phyloP scores from a whole-genome alignment of 495 filamentous ascomycete species.

The Chaetomium fimeti region DNA sequence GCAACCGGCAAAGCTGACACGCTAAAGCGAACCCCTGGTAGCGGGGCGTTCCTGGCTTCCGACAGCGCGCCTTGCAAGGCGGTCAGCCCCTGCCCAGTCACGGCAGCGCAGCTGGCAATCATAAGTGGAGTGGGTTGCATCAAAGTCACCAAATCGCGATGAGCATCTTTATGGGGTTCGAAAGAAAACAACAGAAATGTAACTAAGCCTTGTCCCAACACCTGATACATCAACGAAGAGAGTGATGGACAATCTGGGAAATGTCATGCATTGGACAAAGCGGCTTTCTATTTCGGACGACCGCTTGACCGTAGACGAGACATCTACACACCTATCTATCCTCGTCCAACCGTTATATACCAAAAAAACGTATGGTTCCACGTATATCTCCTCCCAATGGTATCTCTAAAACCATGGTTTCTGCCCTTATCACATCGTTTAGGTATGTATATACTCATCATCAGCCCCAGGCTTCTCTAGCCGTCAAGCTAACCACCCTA shows the following conservation, averaged over 20 bases:
- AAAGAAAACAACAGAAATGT: too few relatives aligned
- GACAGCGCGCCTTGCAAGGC: constrained; percentile 7
- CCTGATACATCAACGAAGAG: too few relatives aligned
- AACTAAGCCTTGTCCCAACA: too few relatives aligned
- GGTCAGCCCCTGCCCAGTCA: constrained; percentile 1
- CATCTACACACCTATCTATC: neutral
- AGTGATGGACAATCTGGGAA: too few relatives aligned
- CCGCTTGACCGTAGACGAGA: neutral
- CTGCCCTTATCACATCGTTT: neutral
- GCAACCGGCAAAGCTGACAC: neutral
- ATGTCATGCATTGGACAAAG: neutral
- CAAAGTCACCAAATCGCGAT: neutral
- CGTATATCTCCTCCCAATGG: neutral
- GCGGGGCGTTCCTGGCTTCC: constrained; percentile 7
- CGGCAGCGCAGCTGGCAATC: neutral
- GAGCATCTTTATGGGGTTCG: too few relatives aligned
- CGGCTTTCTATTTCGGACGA: too few relatives aligned
- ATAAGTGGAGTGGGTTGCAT: neutral
- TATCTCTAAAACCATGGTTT: neutral
- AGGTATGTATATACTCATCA: neutral
- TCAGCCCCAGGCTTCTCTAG: neutral
- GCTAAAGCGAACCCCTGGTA: constrained; percentile 13
- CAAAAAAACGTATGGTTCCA: neutral
- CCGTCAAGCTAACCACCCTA: neutral
- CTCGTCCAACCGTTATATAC: neutral